Base-by-base conservation (phyloP, 352 stramenopile species). In the Elongisporangium anandrum region DNA sequence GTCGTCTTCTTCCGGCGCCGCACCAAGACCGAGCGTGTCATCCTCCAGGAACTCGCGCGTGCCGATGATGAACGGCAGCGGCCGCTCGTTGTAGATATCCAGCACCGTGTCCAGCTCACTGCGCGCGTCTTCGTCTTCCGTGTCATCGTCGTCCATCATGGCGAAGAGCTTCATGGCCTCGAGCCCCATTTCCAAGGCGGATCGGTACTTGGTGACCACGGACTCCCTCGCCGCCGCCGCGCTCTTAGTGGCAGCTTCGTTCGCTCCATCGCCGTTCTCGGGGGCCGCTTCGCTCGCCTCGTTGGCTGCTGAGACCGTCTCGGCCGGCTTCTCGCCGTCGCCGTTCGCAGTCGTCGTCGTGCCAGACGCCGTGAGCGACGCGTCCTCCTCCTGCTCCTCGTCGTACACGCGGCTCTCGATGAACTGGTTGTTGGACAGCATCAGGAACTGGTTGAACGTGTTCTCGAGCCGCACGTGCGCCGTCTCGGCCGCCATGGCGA, bases 351-450 rank as follows among this genome's bases (percentile, higher is more conserved):
- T 26, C 4, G 15, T 39, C 15, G 51, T 48, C 23, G 23, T 56
- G 50, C 13, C 54, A 23, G 1, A 49, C 57, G 0, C 29, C 50
- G 3, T 53, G 65, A n/a, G 75, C 77, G 3, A 65, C 57, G 48
- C 23, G 16, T 0, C 63, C 70, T 92, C 80, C 19, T 92, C 84
- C 57, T 94, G 85, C 50, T 94, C 85, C 50, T 94, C 84, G 64
- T 94, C 87, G 67, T 94, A 94, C 49, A 95, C 86, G 64, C 86
- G 86, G 64, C 94, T 94, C 63, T 95, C 87, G 48, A 95, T 91
- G 60, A 95, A 95, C 70, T 95, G 87, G 59, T 81, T 95, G 66
- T 95, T 90, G 13, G 71, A 88, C 19, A 94, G 73, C 84, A 92
- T 82, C 16, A 95, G 75, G 61, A 95, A 95, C 73, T 90, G 70